These are phyloP conservation scores for Aspergillus phoenicis DNA, from an alignment of 2,329 filamentous ascomycete genomes.

Conservation along the genomic window DNA sequence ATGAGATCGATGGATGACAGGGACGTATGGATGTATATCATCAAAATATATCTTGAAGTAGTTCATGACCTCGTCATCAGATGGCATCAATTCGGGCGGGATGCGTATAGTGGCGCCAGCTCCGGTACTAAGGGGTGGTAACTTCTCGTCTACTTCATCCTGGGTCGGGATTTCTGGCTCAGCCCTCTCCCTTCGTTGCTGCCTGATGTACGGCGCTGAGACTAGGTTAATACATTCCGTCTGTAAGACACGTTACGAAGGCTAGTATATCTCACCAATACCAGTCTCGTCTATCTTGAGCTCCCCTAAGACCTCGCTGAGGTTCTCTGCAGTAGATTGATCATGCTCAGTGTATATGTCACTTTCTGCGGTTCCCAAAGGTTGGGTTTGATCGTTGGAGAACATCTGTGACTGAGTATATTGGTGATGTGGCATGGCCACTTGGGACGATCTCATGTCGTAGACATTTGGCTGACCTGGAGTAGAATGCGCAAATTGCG, in stretches of 20 bases:
- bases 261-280: slow-evolving; percentile 64
- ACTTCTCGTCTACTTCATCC: slow-evolving; percentile 70
- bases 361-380: slow-evolving; percentile 39
- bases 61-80: slow-evolving; percentile 75
- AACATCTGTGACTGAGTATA: slow-evolving; percentile 35
- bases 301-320: slow-evolving; percentile 80
- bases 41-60: slow-evolving; percentile 91
- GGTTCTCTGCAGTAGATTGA: slow-evolving; percentile 68
- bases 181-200: slow-evolving; percentile 54
- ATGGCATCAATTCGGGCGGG: slow-evolving; percentile 89
- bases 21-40: slow-evolving; percentile 89
- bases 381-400: slow-evolving; percentile 28
- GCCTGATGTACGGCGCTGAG: slow-evolving; percentile 79
- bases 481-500: slow-evolving; percentile 38
- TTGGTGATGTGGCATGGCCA: slow-evolving; percentile 31
- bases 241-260: background rate
- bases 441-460: slow-evolving; percentile 34
- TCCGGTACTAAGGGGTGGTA: slow-evolving; percentile 69
- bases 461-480: slow-evolving; percentile 35
- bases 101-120: slow-evolving; percentile 81
- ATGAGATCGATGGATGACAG: slow-evolving; percentile 77
- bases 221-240: slow-evolving; percentile 12
- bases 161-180: slow-evolving; percentile 59
- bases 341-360: slow-evolving; percentile 62
- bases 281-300: slow-evolving; percentile 85